Evolutionary conservation across 1,284 basidiomycete genomes (phyloP).

Genomic region (Ganoderma meredithae): DNA sequence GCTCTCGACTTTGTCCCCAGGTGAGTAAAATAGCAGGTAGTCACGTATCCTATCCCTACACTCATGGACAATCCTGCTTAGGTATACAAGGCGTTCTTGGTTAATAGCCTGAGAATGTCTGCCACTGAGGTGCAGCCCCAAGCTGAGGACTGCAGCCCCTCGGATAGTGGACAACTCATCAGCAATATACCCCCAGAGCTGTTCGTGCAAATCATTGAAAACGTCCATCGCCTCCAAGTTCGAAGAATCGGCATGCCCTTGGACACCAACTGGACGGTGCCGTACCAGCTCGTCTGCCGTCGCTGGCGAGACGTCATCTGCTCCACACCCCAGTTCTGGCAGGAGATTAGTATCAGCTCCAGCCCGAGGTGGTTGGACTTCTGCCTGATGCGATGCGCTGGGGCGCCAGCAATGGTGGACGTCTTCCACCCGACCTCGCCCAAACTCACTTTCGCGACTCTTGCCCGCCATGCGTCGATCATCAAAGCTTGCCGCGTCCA

Average conservation of each 20-base stretch:
- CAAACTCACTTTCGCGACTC: neutral
- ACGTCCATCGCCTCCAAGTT: neutral
- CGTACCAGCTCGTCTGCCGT: neutral
- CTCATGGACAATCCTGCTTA: too few species aligned
- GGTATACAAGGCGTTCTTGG: too few species aligned
- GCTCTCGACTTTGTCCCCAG: too few species aligned
- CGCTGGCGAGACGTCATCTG: neutral
- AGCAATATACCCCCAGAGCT: neutral
- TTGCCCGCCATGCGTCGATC: neutral
- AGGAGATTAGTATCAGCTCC: neutral
- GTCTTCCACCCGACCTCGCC: neutral
- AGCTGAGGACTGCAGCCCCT: too few species aligned
- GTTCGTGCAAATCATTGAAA: neutral
- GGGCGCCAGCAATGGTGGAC: neutral
- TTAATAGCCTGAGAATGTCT: neutral
- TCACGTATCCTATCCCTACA: too few species aligned
- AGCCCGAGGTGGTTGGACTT: neutral
- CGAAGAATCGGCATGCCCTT: neutral
- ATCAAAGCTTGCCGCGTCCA: neutral
- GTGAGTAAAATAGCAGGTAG: too few species aligned
- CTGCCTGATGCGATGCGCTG: neutral
- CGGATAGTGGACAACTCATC: neutral
- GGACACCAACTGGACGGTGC: neutral
- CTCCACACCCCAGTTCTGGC: neutral
- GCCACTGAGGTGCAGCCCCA: too few species aligned